phyloP scores from a whole-genome alignment of 768 basidiomycete genomes.

The Candolleomyces eurysporus region DNA sequence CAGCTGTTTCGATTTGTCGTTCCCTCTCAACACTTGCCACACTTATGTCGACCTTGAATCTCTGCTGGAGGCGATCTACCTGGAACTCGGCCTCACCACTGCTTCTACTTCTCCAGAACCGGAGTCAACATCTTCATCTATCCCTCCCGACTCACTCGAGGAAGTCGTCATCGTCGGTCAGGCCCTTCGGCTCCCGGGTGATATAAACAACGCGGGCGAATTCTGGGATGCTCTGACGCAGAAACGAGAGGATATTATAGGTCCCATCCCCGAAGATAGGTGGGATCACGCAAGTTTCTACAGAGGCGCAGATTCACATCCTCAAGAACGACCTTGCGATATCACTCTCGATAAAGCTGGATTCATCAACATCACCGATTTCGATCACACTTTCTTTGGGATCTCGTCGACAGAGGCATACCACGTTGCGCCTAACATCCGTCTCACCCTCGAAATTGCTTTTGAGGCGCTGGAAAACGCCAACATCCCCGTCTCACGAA shows the following conservation, averaged over 20 bases:
- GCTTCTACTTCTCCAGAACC: not conserved
- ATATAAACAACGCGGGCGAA: conserved; percentile 23
- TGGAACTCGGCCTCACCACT: conserved; percentile 14
- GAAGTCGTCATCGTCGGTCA: conserved; percentile 38
- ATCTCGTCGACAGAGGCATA: conserved; percentile 34
- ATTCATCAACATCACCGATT: conserved; percentile 28
- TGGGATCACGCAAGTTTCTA: conserved; percentile 38
- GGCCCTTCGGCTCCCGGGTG: conserved; percentile 32
- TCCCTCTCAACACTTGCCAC: conserved; percentile 34
- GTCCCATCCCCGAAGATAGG: conserved; percentile 26
- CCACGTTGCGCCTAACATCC: conserved; percentile 25
- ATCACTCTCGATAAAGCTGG: conserved; percentile 31
- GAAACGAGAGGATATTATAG: conserved; percentile 28
- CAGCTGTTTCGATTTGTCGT: conserved; percentile 19
- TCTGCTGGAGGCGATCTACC: conserved; percentile 22
- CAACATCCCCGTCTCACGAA: conserved; percentile 29
- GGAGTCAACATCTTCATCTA: not conserved
- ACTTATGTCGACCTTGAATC: conserved; percentile 28
- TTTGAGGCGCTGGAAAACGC: conserved; percentile 37
- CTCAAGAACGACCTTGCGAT: conserved; percentile 23
- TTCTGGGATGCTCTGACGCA: conserved; percentile 34
- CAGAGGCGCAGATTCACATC: conserved; percentile 17
- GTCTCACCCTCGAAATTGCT: conserved; percentile 31
- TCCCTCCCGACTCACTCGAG: conserved; percentile 10
- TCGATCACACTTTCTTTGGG: conserved; percentile 35